Conservation (phyloP, 768 basidiomycete genomes). For the Lactarius akahatsu region DNA sequence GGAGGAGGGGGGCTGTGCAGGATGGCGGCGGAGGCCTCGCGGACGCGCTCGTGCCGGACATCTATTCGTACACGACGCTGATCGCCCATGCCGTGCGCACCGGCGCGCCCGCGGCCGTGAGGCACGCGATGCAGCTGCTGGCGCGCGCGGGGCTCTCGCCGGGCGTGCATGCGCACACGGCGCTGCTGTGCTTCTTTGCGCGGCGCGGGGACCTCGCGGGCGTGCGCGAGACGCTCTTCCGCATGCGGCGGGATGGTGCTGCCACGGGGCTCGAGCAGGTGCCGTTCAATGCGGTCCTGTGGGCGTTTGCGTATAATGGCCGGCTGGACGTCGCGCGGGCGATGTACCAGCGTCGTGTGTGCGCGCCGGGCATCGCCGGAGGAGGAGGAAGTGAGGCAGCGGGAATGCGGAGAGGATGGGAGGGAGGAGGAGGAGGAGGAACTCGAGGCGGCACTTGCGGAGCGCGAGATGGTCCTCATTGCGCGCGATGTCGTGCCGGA, state of each 20-base stretch:
- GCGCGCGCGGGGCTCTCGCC: slow-evolving; percentile 53
- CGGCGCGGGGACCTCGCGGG: slow-evolving; percentile 47
- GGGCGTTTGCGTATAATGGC: slow-evolving; percentile 58
- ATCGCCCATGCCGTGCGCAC: slow-evolving; percentile 62
- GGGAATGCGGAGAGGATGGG: slow-evolving; percentile 36
- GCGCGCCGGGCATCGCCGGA: slow-evolving; percentile 1
- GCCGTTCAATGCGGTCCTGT: slow-evolving; percentile 67
- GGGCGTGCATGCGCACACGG: slow-evolving; percentile 61
- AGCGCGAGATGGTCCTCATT: slow-evolving; percentile 48
- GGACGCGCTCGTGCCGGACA: slow-evolving; percentile 47
- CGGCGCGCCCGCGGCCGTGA: slow-evolving; percentile 42
- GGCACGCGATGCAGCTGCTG: slow-evolving; percentile 55
- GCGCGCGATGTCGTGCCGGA: slow-evolving; percentile 51
- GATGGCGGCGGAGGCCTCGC: slow-evolving; percentile 22
- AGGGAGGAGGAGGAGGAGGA: slow-evolving; percentile 36
- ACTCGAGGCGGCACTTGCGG: slow-evolving; percentile 41
- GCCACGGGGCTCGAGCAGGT: slow-evolving; percentile 55
- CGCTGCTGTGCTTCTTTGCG: slow-evolving; percentile 57
- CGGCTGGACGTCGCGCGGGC: slow-evolving; percentile 54
- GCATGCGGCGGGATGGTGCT: slow-evolving; percentile 43
- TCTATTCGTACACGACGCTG: slow-evolving; percentile 68
- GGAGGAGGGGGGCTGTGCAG: slow-evolving; percentile 4
- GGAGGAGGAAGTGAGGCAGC: slow-evolving; percentile 35
- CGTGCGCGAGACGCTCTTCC: slow-evolving; percentile 54
- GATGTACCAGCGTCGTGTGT: slow-evolving; percentile 56